phyloP scores from a whole-genome alignment of 306 rosid genomes.

The Nissolia schottii region DNA sequence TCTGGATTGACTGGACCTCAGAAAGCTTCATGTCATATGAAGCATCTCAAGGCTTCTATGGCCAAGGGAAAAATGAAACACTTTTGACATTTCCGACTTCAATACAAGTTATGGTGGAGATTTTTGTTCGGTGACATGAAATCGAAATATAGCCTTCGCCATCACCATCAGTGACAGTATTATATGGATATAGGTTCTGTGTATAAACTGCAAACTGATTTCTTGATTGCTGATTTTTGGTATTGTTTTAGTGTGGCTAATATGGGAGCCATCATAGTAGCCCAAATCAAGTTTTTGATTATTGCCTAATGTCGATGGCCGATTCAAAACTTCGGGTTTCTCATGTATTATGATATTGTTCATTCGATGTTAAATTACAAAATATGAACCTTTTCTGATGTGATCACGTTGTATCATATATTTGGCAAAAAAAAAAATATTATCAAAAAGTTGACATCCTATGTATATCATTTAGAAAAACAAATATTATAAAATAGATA shows the following conservation, averaged over 20 bases:
- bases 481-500: no score
- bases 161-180: not conserved
- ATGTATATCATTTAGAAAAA: no score
- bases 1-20: slow-evolving; percentile 56
- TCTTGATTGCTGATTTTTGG: slow-evolving; percentile 5
- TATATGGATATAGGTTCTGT: not conserved
- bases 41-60: slow-evolving; percentile 47
- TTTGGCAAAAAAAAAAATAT: no score
- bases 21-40: slow-evolving; percentile 57
- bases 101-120: not conserved
- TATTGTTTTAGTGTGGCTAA: slow-evolving; percentile 3
- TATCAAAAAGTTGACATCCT: no score
- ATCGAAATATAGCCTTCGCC: not conserved
- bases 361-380: not conserved
- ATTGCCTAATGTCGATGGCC: not conserved
- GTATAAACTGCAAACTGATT: slow-evolving; percentile 6
- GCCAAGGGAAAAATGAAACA: slow-evolving; percentile 51
- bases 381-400: not conserved
- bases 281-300: not conserved
- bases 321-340: not conserved
- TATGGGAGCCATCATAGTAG: not conserved
- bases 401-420: not conserved
- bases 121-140: slow-evolving; percentile 15
- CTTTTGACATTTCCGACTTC: slow-evolving; percentile 32
- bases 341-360: not conserved